Percentiles rank a stretch among this genome's conserved stretches.
Conservation (phyloP, 2,329 filamentous ascomycete genomes). For the Tolypocladium inflatum region DNA sequence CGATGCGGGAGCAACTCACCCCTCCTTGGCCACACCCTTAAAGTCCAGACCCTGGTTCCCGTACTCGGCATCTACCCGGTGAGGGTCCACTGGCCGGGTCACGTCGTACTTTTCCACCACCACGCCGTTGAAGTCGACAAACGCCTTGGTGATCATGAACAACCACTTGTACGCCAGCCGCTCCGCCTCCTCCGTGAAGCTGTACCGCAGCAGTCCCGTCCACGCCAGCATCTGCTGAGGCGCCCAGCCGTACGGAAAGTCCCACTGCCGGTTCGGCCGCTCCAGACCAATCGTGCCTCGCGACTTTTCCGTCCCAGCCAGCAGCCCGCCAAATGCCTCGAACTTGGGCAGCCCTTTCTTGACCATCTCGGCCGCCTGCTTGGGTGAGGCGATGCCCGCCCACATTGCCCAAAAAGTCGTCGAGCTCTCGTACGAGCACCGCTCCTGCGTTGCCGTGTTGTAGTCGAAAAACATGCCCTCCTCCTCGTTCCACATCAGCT, state of each 20-base stretch:
- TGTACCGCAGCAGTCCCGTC: conserved; percentile 85
- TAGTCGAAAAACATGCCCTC: conserved; percentile 98
- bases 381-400: conserved; percentile 79
- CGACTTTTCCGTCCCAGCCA: conserved; percentile 84
- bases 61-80: conserved; percentile 93
- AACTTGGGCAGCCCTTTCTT: conserved; percentile 75
- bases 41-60: conserved; percentile 95
- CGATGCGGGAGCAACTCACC: conserved; percentile 49
- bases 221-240: conserved; percentile 98
- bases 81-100: conserved; percentile 78
- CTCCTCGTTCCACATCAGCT: conserved; percentile 86
- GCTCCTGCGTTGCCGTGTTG: conserved; percentile 72
- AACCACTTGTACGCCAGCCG: conserved; percentile 91
- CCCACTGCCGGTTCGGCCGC: conserved; percentile 93
- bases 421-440: conserved; percentile 76
- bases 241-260: conserved; percentile 96
- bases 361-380: conserved; percentile 79
- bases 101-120: conserved; percentile 99
- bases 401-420: conserved; percentile 98
- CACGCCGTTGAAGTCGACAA: conserved; percentile 96
- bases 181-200: conserved; percentile 83
- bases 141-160: conserved; percentile 97
- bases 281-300: conserved; percentile 71
- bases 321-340: conserved; percentile 76
- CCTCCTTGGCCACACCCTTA: conserved; percentile 91